Percentiles rank a stretch among this genome's conserved stretches.
phyloP scores from a whole-genome alignment of 305 asterid genomes.

The Fraxinus dipetala region DNA sequence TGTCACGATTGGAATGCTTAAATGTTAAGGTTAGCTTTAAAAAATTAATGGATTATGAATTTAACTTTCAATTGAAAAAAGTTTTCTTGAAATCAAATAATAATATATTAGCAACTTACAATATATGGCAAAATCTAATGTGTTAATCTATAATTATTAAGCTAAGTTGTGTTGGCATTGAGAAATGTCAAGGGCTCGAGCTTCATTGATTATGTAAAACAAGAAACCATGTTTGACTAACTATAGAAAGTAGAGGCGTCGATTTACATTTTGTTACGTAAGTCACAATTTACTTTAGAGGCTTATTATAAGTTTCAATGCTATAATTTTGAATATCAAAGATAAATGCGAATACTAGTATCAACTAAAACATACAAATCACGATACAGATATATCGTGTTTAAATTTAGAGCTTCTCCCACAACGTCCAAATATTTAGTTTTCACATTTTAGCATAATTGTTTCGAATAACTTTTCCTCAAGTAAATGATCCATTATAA shows the following conservation, averaged over 20 bases:
- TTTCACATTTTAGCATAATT: background rate
- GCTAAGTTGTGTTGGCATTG: background rate
- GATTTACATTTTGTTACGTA: background rate
- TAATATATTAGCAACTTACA: background rate
- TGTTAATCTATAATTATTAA: background rate
- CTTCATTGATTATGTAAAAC: background rate
- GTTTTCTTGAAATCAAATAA: background rate
- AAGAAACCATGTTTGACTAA: background rate
- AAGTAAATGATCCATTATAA: background rate
- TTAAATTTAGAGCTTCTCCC: background rate
- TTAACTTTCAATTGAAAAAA: background rate
- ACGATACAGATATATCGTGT: background rate
- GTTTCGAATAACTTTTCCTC: background rate
- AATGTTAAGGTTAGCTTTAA: background rate
- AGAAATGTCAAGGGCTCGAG: background rate
- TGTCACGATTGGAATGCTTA: background rate
- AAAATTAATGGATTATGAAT: background rate
- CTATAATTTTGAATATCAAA: too few species aligned
- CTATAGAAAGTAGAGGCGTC: background rate
- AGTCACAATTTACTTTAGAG: background rate
- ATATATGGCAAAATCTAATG: background rate
- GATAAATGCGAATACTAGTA: background rate
- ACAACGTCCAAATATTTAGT: background rate
- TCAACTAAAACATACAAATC: too few species aligned
- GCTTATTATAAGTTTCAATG: background rate